Base-by-base conservation (phyloP, 306 rosid genomes). In the Fragaria vesca region DNA sequence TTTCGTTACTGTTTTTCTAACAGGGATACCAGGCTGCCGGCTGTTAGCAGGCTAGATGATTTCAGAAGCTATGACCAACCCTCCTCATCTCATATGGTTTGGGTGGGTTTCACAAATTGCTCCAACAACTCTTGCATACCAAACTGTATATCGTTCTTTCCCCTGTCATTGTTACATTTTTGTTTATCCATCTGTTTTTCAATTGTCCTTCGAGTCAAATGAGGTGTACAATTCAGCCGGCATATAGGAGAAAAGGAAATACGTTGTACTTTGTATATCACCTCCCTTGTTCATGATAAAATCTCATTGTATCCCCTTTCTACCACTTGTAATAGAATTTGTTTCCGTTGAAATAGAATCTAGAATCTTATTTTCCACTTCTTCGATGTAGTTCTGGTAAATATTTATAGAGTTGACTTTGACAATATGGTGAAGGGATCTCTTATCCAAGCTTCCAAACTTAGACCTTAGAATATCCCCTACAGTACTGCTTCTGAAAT, bases 201-300 rank as follows among this genome's bases (percentile, higher is more conserved):
- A 71, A 72, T 80, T 77, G 71, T 76, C 76, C 48, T 81, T 62
- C 48, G 62, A 60, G 87, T 72, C 78, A 79, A 70, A 87, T 77
- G 84, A 77, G 84, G 76, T 83, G 88, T 83, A 84, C 83, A 85
- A 78, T 84, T 83, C 87, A 83, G 83, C 79, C 79, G 83, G 86
- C 78, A 30, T 86, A 76, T 40, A 38, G 28, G 72, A 51, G 66
- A 52, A 81, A 82, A 68, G 43, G 71, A 79, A 79, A 58, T 79
- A 78, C 74, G 61, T 69, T 80, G 85, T 79, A 75, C 71, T 60
- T 10, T 85, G 81, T 81, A 74, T 78, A 70, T 66, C 82, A 69
- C 78, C 73, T 80, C 71, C 81, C 42, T 78, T 61, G 83, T 86
- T 83, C 66, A 81, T 73, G 73, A 78, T 81, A 8, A 17, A 34